Base-by-base conservation (phyloP, 768 basidiomycete genomes). In the Boletus coccyginus region DNA sequence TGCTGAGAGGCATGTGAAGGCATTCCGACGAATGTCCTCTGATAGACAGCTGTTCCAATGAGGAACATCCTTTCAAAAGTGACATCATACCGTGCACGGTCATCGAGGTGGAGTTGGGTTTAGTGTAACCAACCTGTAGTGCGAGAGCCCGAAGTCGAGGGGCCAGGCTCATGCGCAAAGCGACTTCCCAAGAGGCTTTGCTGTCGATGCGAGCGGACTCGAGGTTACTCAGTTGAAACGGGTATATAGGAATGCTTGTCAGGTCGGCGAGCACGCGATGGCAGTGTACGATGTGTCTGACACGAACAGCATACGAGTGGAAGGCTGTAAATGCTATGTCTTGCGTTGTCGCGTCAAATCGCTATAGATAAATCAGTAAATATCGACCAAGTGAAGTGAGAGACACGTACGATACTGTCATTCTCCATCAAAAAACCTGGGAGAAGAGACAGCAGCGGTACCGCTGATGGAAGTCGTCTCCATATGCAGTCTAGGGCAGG, bases 401-500 rank as follows among this genome's bases (percentile, higher is more conserved):
- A 50, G 19, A 50, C 3, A 57, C 57, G 17, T 42, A 69, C 67
- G 31, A 65, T 55, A n/a, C 5, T 27, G 21, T 47, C 38, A 4
- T 46, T 52, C 32, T 55, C 49, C 33, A 59, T 39, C 2, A 46
- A 67, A 38, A 58, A 63, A 9, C 56, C 55, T 21, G 68, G 68
- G 24, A 69, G 55, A 43, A 82, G 68, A 42, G 70, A 61, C 6
- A 82, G 61, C 35, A 82, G 62, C 33, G 80, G 80, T 19, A 59
- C 59, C 16, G 77, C 65, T 24, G 77, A 79, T 29, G 71, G 60
- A 24, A 82, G 64, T 33, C 69, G 70, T 54, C 67, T 61, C 81
- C 81, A 83, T 16, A 81, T 55, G 32, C 68, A 61, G 62, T 83
- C 79, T 16, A 82, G 56, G 16, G 81, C 78, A 32, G 80, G 80